Evolutionary conservation across 345 rosid genomes (phyloP), one percentile per base, ranked within the genome.

Genomic region (Bruguiera sexangula): DNA sequence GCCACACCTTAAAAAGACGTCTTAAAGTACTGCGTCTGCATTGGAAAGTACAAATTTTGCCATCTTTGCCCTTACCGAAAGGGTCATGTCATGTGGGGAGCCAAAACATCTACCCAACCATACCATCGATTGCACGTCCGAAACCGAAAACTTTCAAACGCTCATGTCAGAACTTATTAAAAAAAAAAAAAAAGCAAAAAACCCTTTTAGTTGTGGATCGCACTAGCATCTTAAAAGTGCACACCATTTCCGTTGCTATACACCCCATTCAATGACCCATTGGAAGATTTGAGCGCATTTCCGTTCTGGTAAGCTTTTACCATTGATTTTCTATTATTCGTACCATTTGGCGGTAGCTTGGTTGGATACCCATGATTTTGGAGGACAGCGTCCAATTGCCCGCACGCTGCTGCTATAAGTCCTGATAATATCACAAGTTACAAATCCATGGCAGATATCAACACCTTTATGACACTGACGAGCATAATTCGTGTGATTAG

Each of bases 371-470:
- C 72, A 60, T 75, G 16, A 69, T 79, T 84, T 60, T 78, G 69
- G 39, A 83, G 32, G 43, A 82, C 78, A 52, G 72, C 55, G 31
- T 89, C 90, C 75, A 87, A 70, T 57, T 83, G 87, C 70, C 92
- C 89, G 37, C 87, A 79, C 11, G 96, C 82, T 58, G 96, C 92
- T 51, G 86, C 89, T 55, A 87, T 76, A 34, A 89, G 89, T 71
- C 96, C 94, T 89, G 88, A 6, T 8, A 3, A 43, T 43, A 43
- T 13, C 50, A 11, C 18, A 43, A 15, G 50, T 43, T 15, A 43
- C 5, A 43, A 13, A 43, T 43, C 50, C 50, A 43, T 43, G 50
- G 50, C 50, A 43, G 18, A 43, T 15, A 13, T 43, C 13, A 43
- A 43, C 50, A 13, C 16, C 50, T 43, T 43, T 15, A 43, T 0